Conservation (phyloP, 257 asterid species). For the Jaltomata sinuosa region DNA sequence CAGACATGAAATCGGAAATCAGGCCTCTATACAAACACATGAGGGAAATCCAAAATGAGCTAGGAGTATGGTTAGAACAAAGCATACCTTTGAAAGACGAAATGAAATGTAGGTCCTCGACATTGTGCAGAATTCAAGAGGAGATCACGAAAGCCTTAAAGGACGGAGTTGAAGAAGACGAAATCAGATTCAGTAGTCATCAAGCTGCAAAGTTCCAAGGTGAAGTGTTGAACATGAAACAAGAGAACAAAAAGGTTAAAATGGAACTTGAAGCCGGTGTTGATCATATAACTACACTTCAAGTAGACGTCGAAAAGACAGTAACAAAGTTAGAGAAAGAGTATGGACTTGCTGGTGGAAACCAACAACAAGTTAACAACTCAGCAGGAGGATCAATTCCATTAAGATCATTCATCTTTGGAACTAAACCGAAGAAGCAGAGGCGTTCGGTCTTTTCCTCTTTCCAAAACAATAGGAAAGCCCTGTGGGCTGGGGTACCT, state of each 20-base stretch:
- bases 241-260: conserved; percentile 43
- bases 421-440: conserved; percentile 38
- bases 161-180: conserved; percentile 41
- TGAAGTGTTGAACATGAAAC: conserved; percentile 51
- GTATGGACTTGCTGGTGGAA: conserved; percentile 21
- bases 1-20: conserved; percentile 32
- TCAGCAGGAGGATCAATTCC: conserved; percentile 24
- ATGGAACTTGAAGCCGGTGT: conserved; percentile 41
- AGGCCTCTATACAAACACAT: conserved; percentile 48
- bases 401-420: conserved; percentile 37
- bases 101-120: conserved; percentile 21
- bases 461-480: conserved; percentile 32
- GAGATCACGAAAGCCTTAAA: conserved; percentile 33
- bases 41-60: conserved; percentile 38
- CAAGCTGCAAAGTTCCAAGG: conserved; percentile 68
- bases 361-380: conserved; percentile 9
- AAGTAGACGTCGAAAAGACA: conserved; percentile 30
- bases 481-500: conserved; percentile 15
- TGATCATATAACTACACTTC: conserved; percentile 31
- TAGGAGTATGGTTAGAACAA: conserved; percentile 33
- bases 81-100: conserved; percentile 37
- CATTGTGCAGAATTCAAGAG: conserved; percentile 38
- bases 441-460: conserved; percentile 37
- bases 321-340: conserved; percentile 28
- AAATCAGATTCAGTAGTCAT: conserved; percentile 40